Evolutionary conservation across 257 asterid genomes (phyloP).

Genomic region (Salvia splendens): DNA sequence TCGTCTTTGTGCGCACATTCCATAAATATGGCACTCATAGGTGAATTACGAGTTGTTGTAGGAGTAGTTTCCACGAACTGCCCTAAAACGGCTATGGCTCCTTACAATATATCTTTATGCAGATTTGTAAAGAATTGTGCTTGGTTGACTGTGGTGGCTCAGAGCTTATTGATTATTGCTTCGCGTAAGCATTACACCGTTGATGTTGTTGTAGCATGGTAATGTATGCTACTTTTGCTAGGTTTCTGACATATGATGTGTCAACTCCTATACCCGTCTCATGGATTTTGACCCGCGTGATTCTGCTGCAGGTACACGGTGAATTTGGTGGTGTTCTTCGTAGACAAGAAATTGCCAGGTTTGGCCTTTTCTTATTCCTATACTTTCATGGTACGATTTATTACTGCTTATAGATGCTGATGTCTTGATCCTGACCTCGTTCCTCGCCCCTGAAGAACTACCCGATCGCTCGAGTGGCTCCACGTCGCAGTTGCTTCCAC

Average conservation of each 20-base stretch:
- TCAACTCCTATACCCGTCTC: background rate
- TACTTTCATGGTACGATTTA: conserved; percentile 1
- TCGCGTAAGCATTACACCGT: conserved; percentile 96
- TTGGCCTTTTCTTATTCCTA: conserved; percentile 9
- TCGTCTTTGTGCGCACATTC: conserved; percentile 83
- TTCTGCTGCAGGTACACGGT: conserved; percentile 73
- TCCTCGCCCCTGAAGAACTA: conserved; percentile 48
- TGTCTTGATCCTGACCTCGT: conserved; percentile 20
- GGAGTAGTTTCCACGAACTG: background rate
- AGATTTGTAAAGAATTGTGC: conserved; percentile 74
- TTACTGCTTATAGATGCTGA: background rate
- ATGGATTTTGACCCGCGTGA: conserved; percentile 4
- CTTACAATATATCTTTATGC: conserved; percentile 23
- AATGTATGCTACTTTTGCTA: conserved; percentile 17
- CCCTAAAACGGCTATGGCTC: background rate
- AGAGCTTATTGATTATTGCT: conserved; percentile 88
- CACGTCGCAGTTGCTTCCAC: conserved; percentile 52
- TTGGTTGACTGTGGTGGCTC: conserved; percentile 71
- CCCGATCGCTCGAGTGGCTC: conserved; percentile 70
- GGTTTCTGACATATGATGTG: background rate
- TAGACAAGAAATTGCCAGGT: conserved; percentile 90
- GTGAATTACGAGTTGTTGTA: conserved; percentile 40
- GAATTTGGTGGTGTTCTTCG: conserved; percentile 77
- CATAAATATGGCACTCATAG: conserved; percentile 77
- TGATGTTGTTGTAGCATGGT: conserved; percentile 96